These are phyloP conservation scores for Pulveroboletus sp. DNA, from an alignment of 768 basidiomycete genomes.

Conservation along the genomic window DNA sequence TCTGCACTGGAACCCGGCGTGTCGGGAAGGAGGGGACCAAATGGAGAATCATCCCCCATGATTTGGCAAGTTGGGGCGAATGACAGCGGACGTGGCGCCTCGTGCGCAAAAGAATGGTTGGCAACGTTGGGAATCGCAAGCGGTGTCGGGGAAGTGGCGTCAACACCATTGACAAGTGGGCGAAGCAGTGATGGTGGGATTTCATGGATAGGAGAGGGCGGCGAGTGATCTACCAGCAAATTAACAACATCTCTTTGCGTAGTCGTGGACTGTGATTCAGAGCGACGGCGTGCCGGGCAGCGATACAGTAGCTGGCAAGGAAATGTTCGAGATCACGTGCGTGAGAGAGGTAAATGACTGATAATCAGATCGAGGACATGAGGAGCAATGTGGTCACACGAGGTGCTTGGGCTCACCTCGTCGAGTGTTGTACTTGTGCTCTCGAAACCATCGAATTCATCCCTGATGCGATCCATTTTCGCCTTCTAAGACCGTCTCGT, in stretches of 20 bases:
- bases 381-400: background rate
- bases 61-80: constrained; percentile 17
- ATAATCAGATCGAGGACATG: background rate
- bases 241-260: constrained; percentile 1
- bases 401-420: too few species aligned
- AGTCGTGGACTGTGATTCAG: constrained; percentile 17
- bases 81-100: constrained; percentile 7
- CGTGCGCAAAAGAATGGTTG: background rate
- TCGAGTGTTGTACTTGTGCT: constrained; percentile 36
- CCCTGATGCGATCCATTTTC: constrained; percentile 3
- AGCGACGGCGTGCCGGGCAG: constrained; percentile 18
- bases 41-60: constrained; percentile 26
- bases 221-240: background rate
- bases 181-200: background rate
- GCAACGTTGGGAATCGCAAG: constrained; percentile 9
- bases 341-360: constrained; percentile 48
- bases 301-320: constrained; percentile 25
- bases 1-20: constrained; percentile 27
- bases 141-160: constrained; percentile 3
- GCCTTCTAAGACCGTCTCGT: constrained; percentile 3
- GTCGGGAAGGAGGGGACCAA: constrained; percentile 30
- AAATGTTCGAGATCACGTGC: constrained; percentile 43
- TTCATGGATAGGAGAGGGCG: background rate
- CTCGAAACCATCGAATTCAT: constrained; percentile 18
- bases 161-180: background rate